Percentiles rank a stretch among this genome's conserved stretches.
phyloP scores from a whole-genome alignment of 345 rosid species.

The Lumnitzera racemosa region DNA sequence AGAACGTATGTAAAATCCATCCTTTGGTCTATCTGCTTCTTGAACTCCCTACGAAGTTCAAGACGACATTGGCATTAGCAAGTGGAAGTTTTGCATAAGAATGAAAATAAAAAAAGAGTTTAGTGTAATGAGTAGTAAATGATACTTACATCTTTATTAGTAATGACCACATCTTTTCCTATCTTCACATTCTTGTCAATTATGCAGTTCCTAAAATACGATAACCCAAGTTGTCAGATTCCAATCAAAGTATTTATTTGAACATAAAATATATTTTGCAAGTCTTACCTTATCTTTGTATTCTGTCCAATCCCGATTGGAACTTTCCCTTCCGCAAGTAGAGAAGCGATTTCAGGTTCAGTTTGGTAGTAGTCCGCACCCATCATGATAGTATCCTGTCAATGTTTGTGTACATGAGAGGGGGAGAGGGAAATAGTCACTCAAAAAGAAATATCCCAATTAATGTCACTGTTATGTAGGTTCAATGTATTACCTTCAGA shows the following conservation, averaged over 20 bases:
- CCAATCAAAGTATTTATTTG: neutral
- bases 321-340: constrained; percentile 76
- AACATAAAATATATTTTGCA: neutral
- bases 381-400: constrained; percentile 79
- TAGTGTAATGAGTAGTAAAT: neutral
- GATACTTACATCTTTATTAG: constrained; percentile 61
- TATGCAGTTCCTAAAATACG: constrained; percentile 65
- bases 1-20: constrained; percentile 74
- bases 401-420: neutral
- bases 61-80: constrained; percentile 4
- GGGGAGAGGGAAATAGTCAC: neutral
- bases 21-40: constrained; percentile 77
- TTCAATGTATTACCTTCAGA: constrained; percentile 47
- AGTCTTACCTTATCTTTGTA: constrained; percentile 60
- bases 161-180: constrained; percentile 72
- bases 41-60: constrained; percentile 48
- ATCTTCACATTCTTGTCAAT: constrained; percentile 92
- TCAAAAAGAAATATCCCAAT: neutral
- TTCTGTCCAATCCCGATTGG: constrained; percentile 81
- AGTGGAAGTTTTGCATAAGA: neutral
- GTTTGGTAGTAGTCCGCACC: constrained; percentile 94
- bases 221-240: neutral
- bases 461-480: neutral
- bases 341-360: constrained; percentile 83
- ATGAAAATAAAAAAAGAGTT: neutral